phyloP scores from a whole-genome alignment of 768 basidiomycete genomes.

The Termitomyces sp. region DNA sequence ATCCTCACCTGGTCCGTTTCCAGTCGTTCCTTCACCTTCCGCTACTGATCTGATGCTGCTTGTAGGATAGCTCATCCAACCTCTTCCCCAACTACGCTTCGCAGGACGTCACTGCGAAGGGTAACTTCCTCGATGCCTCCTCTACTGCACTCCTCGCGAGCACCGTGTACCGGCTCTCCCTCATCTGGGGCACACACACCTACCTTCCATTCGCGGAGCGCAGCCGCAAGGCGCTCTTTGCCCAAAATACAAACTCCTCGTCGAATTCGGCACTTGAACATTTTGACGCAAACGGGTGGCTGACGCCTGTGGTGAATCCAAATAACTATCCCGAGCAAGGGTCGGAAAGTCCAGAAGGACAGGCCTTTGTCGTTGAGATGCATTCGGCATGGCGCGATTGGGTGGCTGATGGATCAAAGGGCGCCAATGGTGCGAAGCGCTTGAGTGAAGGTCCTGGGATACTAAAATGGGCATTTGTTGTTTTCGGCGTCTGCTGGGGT shows the following conservation, averaged over 20 bases:
- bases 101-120: slow-evolving; percentile 25
- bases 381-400: slow-evolving; percentile 76
- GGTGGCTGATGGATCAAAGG: slow-evolving; percentile 48
- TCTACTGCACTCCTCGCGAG: slow-evolving; percentile 71
- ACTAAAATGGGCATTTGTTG: background rate
- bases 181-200: slow-evolving; percentile 41
- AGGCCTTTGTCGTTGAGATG: slow-evolving; percentile 76
- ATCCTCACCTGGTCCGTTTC: slow-evolving; percentile 45
- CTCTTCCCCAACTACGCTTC: slow-evolving; percentile 75
- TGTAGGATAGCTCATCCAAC: slow-evolving; percentile 32
- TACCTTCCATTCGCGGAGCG: slow-evolving; percentile 55
- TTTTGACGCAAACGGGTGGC: slow-evolving; percentile 57
- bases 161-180: slow-evolving; percentile 68
- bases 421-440: slow-evolving; percentile 34
- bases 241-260: slow-evolving; percentile 13
- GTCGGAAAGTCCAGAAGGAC: slow-evolving; percentile 59
- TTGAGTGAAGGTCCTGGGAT: background rate
- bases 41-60: slow-evolving; percentile 7
- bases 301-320: slow-evolving; percentile 74
- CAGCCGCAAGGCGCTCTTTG: slow-evolving; percentile 35
- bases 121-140: slow-evolving; percentile 66
- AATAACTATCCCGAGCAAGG: slow-evolving; percentile 43
- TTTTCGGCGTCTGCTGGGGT: slow-evolving; percentile 4
- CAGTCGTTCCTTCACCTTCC: background rate
- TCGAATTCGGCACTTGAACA: slow-evolving; percentile 28